Conservation (phyloP, 108 stramenopile species). For the Pinguiococcus pyrenoidosus region DNA sequence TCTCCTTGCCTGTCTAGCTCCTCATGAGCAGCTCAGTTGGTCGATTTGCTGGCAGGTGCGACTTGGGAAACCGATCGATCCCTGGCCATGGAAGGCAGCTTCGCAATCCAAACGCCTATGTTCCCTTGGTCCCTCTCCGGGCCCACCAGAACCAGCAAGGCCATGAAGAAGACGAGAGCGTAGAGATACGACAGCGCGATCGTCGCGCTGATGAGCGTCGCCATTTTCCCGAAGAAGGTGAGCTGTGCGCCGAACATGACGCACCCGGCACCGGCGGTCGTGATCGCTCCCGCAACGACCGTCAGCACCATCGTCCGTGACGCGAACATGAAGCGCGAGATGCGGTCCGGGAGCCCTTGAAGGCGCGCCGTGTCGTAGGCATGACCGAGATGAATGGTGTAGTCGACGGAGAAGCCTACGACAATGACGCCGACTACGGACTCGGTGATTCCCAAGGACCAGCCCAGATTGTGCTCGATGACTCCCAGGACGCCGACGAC, state of each 20-base stretch:
- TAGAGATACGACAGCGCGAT: conserved; percentile 2
- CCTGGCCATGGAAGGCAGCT: too few species aligned
- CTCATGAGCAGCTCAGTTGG: too few species aligned
- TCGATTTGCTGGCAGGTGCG: too few species aligned
- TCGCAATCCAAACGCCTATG: too few species aligned
- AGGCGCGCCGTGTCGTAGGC: not conserved
- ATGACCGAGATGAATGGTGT: conserved; percentile 11
- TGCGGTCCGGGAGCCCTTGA: not conserved
- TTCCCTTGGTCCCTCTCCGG: too few species aligned
- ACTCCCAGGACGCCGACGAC: too few species aligned
- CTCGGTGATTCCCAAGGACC: conserved; percentile 7
- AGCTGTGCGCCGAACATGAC: conserved; percentile 5
- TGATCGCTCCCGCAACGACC: conserved; percentile 5
- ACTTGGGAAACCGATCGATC: too few species aligned
- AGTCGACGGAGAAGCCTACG: conserved; percentile 15
- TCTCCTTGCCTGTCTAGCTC: too few species aligned
- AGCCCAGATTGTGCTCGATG: too few species aligned
- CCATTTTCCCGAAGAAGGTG: conserved; percentile 12
- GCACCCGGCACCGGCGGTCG: conserved; percentile 8
- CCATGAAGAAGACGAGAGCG: conserved; percentile 3
- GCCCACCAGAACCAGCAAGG: not conserved
- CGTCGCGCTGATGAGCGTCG: conserved; percentile 6
- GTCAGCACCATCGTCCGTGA: not conserved
- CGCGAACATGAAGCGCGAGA: too few species aligned
- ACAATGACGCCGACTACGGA: conserved; percentile 6